A percentile compares a stretch with the other conserved stretches of the same genome.
phyloP scores from a whole-genome alignment of 2,329 filamentous ascomycete genomes.

The Cladosporium sp. region DNA sequence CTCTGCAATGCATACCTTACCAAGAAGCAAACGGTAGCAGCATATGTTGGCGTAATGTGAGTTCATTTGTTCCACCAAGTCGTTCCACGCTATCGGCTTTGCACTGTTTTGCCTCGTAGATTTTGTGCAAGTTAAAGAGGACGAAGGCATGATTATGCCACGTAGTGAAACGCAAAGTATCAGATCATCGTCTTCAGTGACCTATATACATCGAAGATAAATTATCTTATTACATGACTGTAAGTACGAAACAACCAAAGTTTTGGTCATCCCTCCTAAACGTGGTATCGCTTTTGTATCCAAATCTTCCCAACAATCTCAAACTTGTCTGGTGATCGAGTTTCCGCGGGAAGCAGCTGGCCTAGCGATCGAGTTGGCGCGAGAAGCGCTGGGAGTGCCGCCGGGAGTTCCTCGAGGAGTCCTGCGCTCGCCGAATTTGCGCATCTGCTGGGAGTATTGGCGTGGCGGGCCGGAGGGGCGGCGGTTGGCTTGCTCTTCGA shows the following conservation, averaged over 20 bases:
- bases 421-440: constrained; percentile 28
- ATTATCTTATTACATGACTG: background rate
- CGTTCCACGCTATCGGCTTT: too few relatives aligned
- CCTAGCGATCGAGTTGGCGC: constrained; percentile 18
- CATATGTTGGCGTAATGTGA: too few relatives aligned
- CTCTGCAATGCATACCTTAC: too few relatives aligned
- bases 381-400: constrained; percentile 24
- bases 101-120: too few relatives aligned
- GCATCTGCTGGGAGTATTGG: constrained; percentile 25
- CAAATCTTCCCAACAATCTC: too few relatives aligned
- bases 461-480: constrained; percentile 13
- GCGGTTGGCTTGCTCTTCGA: constrained; percentile 1
- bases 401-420: constrained; percentile 24
- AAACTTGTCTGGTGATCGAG: background rate
- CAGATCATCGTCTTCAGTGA: too few relatives aligned
- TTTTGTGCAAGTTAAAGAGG: too few relatives aligned
- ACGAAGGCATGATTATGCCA: too few relatives aligned
- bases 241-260: background rate
- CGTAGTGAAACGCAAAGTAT: too few relatives aligned
- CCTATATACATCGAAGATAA: too few relatives aligned
- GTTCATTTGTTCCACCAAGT: too few relatives aligned
- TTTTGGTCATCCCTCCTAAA: background rate
- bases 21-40: too few relatives aligned
- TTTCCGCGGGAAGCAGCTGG: background rate
- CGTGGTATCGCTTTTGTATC: background rate